Evolutionary conservation across 108 stramenopile species (phyloP).

Genomic region (Cyclotella choctawhatcheeana): DNA sequence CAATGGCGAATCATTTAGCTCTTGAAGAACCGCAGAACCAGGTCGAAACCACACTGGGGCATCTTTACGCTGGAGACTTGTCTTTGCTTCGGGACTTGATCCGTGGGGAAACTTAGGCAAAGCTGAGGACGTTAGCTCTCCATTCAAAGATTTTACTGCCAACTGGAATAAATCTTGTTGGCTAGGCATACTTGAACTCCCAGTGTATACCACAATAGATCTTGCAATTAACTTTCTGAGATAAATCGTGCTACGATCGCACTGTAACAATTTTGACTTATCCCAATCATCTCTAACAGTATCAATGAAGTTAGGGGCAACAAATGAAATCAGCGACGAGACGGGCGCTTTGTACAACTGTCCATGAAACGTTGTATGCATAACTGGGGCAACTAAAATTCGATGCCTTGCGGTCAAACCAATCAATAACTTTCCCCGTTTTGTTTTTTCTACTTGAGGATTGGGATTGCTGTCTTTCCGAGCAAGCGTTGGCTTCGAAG

Average conservation of each 20-base stretch:
- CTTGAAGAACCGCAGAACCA: slow-evolving; percentile 72
- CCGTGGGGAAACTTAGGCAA: slow-evolving; percentile 18
- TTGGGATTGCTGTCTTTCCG: slow-evolving; percentile 1
- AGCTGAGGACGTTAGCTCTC: slow-evolving; percentile 42
- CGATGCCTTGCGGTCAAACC: slow-evolving; percentile 89
- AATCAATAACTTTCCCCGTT: slow-evolving; percentile 49
- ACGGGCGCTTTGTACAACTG: slow-evolving; percentile 58
- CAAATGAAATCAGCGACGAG: slow-evolving; percentile 62
- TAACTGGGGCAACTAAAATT: slow-evolving; percentile 60
- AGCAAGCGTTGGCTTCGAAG: neutral
- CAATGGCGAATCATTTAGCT: slow-evolving; percentile 60
- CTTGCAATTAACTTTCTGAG: slow-evolving; percentile 72
- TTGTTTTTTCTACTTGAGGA: slow-evolving; percentile 40
- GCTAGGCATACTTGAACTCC: slow-evolving; percentile 21
- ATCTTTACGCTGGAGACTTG: slow-evolving; percentile 59
- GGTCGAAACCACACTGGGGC: slow-evolving; percentile 71
- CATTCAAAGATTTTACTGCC: slow-evolving; percentile 63
- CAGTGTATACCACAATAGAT: slow-evolving; percentile 69
- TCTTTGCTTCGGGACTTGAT: slow-evolving; percentile 49
- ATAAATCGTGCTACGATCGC: slow-evolving; percentile 73
- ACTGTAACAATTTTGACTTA: slow-evolving; percentile 61
- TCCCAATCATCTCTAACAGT: slow-evolving; percentile 87
- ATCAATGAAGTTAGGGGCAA: slow-evolving; percentile 78
- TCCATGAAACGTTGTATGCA: slow-evolving; percentile 42
- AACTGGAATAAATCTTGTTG: slow-evolving; percentile 46